phyloP scores from a whole-genome alignment of 2,329 filamentous ascomycete genomes.

The Colletotrichum spaethianum region DNA sequence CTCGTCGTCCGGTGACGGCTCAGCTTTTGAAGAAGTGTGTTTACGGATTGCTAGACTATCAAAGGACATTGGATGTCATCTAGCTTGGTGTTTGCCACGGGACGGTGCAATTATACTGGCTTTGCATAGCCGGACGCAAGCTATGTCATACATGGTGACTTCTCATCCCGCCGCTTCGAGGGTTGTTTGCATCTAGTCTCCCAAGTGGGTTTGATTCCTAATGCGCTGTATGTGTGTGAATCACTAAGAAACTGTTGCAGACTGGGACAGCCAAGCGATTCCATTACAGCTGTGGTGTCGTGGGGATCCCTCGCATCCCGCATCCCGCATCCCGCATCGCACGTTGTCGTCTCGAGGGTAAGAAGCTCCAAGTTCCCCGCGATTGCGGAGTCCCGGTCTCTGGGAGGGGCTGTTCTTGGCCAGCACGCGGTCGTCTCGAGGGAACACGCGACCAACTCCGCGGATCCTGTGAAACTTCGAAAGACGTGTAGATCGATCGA shows the following conservation, averaged over 20 bases:
- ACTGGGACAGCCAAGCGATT: background rate
- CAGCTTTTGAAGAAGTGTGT: too few species aligned
- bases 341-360: slow-evolving; percentile 35
- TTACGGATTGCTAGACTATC: too few species aligned
- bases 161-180: background rate
- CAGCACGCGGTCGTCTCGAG: slow-evolving; percentile 23
- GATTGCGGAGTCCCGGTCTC: slow-evolving; percentile 8
- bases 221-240: too few species aligned
- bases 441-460: background rate
- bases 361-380: slow-evolving; percentile 19
- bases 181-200: background rate
- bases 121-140: background rate
- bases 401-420: background rate
- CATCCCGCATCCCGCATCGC: background rate
- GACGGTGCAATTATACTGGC: too few species aligned
- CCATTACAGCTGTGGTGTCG: background rate
- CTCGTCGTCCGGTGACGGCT: too few species aligned
- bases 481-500: background rate
- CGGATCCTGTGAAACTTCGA: background rate
- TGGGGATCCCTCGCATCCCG: slow-evolving; percentile 38
- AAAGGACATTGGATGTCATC: too few species aligned
- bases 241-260: background rate
- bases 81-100: too few species aligned
- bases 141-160: background rate
- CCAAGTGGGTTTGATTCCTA: too few species aligned